Evolutionary conservation across 331 rosid genomes (phyloP).

Genomic region (Acacia pycnantha): DNA sequence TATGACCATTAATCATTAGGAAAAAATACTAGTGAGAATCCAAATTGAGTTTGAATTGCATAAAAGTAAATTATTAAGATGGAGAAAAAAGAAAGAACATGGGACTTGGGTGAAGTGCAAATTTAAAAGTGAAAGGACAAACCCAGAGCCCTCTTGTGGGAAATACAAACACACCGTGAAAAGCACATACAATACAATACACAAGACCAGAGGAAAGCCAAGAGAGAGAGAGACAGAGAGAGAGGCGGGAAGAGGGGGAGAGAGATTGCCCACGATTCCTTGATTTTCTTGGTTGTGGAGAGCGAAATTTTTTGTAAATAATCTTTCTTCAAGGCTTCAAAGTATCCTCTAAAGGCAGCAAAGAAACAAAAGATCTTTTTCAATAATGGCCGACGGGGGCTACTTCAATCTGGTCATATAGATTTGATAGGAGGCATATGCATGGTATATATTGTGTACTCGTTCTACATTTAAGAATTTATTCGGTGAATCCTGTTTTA

Average conservation of each 20-base stretch:
- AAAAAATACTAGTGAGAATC: background rate
- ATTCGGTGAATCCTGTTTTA: slow-evolving; percentile 3
- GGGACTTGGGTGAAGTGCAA: background rate
- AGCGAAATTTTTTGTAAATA: background rate
- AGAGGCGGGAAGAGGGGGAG: background rate
- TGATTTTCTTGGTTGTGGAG: background rate
- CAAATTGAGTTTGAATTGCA: background rate
- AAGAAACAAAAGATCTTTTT: background rate
- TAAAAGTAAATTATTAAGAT: background rate
- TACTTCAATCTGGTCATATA: background rate
- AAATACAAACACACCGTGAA: background rate
- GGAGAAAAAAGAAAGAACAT: background rate
- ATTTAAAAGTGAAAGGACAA: background rate
- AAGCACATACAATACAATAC: background rate
- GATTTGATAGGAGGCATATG: slow-evolving; percentile 3
- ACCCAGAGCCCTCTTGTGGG: background rate
- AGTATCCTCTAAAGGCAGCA: background rate
- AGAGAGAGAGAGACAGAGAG: background rate
- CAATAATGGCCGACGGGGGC: background rate
- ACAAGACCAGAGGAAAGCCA: background rate
- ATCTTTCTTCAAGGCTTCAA: background rate
- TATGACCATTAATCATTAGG: background rate
- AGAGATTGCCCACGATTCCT: background rate
- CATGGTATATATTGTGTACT: slow-evolving; percentile 3
- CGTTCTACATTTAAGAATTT: background rate